phyloP scores from a whole-genome alignment of 1,284 basidiomycete genomes.

The Sanghuangporus baumii region DNA sequence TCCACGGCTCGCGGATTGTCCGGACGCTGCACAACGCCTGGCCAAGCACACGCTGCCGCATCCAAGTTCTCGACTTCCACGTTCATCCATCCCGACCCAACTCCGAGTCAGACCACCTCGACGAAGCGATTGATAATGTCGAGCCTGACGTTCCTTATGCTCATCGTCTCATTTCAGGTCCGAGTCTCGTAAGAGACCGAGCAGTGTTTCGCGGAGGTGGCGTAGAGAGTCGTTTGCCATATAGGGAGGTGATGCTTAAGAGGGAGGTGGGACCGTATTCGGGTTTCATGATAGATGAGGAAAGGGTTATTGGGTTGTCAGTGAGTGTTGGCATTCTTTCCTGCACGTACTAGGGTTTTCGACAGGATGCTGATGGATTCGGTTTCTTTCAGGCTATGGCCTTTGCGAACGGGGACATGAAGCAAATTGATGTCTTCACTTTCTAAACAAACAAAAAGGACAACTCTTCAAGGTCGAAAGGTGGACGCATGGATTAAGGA shows the following conservation, averaged over 20 bases:
- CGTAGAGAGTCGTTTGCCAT: slow-evolving; percentile 10
- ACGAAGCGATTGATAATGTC: not conserved
- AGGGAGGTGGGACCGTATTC: slow-evolving; percentile 20
- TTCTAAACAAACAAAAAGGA: slow-evolving; percentile 19
- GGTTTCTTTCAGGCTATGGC: slow-evolving; percentile 16
- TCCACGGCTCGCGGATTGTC: slow-evolving; percentile 40
- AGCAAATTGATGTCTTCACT: slow-evolving; percentile 25
- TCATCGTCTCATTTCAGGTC: slow-evolving; percentile 3
- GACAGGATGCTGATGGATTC: not conserved
- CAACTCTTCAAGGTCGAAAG: not conserved
- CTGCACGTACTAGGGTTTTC: not conserved
- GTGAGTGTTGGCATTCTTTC: slow-evolving; percentile 20
- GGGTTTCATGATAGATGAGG: slow-evolving; percentile 30
- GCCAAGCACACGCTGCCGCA: slow-evolving; percentile 9
- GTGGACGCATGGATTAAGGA: not conserved
- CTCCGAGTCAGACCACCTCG: not conserved
- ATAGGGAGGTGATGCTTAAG: slow-evolving; percentile 10
- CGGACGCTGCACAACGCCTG: slow-evolving; percentile 21
- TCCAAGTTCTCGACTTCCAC: slow-evolving; percentile 37
- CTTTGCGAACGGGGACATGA: slow-evolving; percentile 23
- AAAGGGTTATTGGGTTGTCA: slow-evolving; percentile 29
- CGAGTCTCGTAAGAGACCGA: slow-evolving; percentile 1
- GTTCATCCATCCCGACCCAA: slow-evolving; percentile 23
- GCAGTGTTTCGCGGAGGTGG: slow-evolving; percentile 4
- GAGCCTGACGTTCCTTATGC: slow-evolving; percentile 6